phyloP scores from a whole-genome alignment of 116 monocot species.

The Zostera marina region DNA sequence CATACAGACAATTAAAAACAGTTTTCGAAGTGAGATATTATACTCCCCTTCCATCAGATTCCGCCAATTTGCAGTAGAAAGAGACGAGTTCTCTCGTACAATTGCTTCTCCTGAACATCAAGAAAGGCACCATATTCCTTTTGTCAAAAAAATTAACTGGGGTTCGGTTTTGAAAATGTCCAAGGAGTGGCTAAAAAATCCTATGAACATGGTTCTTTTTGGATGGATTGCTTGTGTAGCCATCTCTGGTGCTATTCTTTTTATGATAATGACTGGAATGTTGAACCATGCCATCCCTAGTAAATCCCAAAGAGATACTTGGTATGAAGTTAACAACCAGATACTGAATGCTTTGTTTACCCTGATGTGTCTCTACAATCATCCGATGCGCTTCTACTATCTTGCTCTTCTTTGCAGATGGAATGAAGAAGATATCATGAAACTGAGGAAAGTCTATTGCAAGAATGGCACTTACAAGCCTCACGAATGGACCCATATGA shows the following conservation, averaged over 20 bases:
- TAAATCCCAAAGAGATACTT: conserved; percentile 54
- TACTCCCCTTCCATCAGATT: conserved; percentile 26
- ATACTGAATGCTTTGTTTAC: conserved; percentile 79
- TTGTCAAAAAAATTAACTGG: conserved; percentile 45
- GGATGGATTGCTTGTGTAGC: conserved; percentile 48
- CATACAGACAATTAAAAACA: conserved; percentile 9
- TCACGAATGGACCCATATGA: conserved; percentile 63
- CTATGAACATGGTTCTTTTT: conserved; percentile 64
- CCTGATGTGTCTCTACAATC: conserved; percentile 84
- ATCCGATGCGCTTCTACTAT: conserved; percentile 52
- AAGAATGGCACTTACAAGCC: conserved; percentile 65
- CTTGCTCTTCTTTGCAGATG: conserved; percentile 57
- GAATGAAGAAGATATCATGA: conserved; percentile 30
- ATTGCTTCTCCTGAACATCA: conserved; percentile 10
- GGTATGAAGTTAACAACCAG: conserved; percentile 85
- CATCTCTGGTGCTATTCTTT: conserved; percentile 57
- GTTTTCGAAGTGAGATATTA: conserved; percentile 1
- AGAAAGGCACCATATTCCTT: conserved; percentile 13
- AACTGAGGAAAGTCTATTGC: conserved; percentile 60
- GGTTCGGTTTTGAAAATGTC: conserved; percentile 23
- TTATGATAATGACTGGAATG: conserved; percentile 87
- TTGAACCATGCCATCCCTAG: conserved; percentile 37
- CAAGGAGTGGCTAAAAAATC: conserved; percentile 54
- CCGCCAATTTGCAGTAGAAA: conserved; percentile 21
- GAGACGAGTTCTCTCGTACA: conserved; percentile 18